phyloP scores from a whole-genome alignment of 768 basidiomycete genomes.

The Tricholoma bakamatsutake region DNA sequence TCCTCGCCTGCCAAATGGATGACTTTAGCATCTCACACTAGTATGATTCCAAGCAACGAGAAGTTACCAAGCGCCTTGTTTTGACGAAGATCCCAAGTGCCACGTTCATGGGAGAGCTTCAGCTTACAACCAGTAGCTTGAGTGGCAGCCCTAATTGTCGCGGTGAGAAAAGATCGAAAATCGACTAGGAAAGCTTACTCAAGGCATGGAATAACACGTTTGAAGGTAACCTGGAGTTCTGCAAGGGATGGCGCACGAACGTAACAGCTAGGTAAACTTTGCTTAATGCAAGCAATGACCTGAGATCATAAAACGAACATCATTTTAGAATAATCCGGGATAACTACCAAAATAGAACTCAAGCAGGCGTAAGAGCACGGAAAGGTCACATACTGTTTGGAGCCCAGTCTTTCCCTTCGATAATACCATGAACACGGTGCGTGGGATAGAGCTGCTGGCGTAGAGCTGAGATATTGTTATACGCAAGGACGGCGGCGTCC shows the following conservation, averaged over 20 bases:
- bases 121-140: slow-evolving; percentile 19
- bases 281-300: not conserved
- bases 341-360: slow-evolving; percentile 42
- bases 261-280: slow-evolving; percentile 46
- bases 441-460: slow-evolving; percentile 79
- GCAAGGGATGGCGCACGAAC: slow-evolving; percentile 66
- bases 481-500: slow-evolving; percentile 84
- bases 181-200: slow-evolving; percentile 1
- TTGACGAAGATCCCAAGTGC: slow-evolving; percentile 19
- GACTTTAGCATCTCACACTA: not conserved
- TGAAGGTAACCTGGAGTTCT: slow-evolving; percentile 50
- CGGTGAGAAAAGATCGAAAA: not conserved
- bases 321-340: slow-evolving; percentile 77
- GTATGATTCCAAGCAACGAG: not conserved
- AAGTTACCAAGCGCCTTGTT: slow-evolving; percentile 39
- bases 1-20: slow-evolving; percentile 43
- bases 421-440: slow-evolving; percentile 75
- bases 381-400: slow-evolving; percentile 49
- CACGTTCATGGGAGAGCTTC: slow-evolving; percentile 7
- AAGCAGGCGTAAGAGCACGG: not conserved
- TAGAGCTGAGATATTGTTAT: slow-evolving; percentile 71
- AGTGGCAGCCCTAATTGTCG: slow-evolving; percentile 15
- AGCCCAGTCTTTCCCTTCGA: slow-evolving; percentile 71
- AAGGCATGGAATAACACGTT: slow-evolving; percentile 62
- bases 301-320: slow-evolving; percentile 33